Base-by-base conservation (phyloP, 441 rosid genomes). In the Hypseocharis bilobata region DNA sequence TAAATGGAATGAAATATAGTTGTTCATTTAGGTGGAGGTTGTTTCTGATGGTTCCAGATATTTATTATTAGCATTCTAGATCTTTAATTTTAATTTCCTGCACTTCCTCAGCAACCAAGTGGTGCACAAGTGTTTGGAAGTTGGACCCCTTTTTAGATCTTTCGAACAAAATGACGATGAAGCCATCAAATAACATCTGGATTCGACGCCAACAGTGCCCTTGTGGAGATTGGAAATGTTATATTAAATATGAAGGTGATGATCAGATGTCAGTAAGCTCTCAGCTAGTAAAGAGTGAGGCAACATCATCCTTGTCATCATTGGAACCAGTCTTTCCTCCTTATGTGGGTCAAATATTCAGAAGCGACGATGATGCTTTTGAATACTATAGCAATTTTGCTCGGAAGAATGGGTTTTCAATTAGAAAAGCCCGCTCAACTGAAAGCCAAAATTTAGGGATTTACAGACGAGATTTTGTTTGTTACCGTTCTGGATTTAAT, bases 151-250 rank as follows among this genome's bases (percentile, higher is more conserved):
- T 47, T 67, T 70, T 26, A 22, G 5, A 4, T 6, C 27, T 70
- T 60, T 70, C 40, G 4, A 13, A 49, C 47, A 66, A 32, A 60
- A 79, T 79, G 83, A 72, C 86, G 36, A 74, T 77, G 74, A 86
- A 83, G 72, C 80, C 86, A 23, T 77, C 82, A 14, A 84, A 70
- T 67, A 88, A 85, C 65, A 80, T 91, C 71, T 86, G 97, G 93
- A 86, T 88, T 68, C 82, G 83, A 58, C 78, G 85, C 25, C 98
- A 89, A 71, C 95, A 92, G 61, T 92, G 98, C 69, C 92, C 92
- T 2, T 92, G 98, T 71, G 94, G 96, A 56, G 96, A 92, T 75
- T 88, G 96, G 96, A 92, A 89, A 64, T 92, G 98, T 62, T 89
- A 79, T 32, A 76, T 89, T 56, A 80, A 74, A 63, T 66, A 76